phyloP scores from a whole-genome alignment of 805 yeast species.

The Kazachstania taianensis region DNA sequence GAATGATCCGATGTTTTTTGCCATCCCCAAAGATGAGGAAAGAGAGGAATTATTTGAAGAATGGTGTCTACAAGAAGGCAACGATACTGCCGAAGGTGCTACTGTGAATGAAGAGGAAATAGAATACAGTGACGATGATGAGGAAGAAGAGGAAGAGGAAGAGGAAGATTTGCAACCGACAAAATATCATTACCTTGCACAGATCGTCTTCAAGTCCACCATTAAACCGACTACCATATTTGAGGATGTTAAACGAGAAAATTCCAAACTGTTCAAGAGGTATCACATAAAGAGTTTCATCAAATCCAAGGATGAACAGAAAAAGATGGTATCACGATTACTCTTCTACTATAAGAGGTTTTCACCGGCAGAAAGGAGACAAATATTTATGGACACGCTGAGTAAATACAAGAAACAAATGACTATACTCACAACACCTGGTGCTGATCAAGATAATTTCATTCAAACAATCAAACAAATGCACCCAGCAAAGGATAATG shows the following conservation, averaged over 20 bases:
- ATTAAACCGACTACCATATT: conserved; percentile 17
- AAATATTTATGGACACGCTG: conserved; percentile 11
- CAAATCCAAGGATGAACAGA: conserved; percentile 16
- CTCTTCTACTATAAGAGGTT: conserved; percentile 23
- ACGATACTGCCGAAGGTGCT: conserved; percentile 15
- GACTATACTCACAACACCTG: conserved; percentile 1
- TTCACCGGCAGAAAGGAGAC: conserved; percentile 10
- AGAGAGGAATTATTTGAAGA: conserved; percentile 35
- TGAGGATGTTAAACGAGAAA: conserved; percentile 18
- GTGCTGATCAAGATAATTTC: too few relatives aligned
- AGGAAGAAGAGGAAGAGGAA: conserved; percentile 8
- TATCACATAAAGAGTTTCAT: conserved; percentile 17
- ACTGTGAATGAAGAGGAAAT: background rate
- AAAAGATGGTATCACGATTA: conserved; percentile 17
- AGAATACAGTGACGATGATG: background rate
- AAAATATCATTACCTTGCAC: conserved; percentile 26
- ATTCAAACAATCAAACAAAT: background rate
- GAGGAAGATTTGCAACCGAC: conserved; percentile 19
- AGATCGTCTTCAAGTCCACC: conserved; percentile 20
- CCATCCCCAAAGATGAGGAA: conserved; percentile 26
- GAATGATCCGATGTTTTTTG: conserved; percentile 34
- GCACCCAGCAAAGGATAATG: background rate
- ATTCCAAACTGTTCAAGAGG: conserved; percentile 18
- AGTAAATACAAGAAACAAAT: conserved; percentile 4
- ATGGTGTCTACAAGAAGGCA: conserved; percentile 31